A percentile compares a stretch with the other conserved stretches of the same genome.
phyloP scores from a whole-genome alignment of 208 protist genomes.

The Trypanosoma avium region DNA sequence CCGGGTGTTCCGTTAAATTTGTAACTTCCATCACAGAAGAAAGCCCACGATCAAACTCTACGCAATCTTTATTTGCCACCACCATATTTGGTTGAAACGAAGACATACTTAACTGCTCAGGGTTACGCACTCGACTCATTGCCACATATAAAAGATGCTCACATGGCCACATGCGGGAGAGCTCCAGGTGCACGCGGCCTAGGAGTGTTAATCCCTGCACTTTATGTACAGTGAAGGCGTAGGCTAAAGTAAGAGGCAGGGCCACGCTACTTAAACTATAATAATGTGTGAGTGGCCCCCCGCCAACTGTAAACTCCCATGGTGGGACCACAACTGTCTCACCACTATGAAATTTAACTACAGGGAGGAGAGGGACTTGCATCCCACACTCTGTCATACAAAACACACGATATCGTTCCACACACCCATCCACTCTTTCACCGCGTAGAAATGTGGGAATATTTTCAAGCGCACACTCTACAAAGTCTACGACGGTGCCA shows the following conservation, averaged over 20 bases:
- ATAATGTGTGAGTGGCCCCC: constrained; percentile 66
- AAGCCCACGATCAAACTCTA: constrained; percentile 72
- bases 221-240: constrained; percentile 92
- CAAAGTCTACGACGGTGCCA: constrained; percentile 85
- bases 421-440: constrained; percentile 54
- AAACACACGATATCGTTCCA: constrained; percentile 81
- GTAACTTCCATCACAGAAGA: constrained; percentile 42
- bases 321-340: constrained; percentile 77
- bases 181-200: constrained; percentile 84
- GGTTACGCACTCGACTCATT: constrained; percentile 89
- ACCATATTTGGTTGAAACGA: constrained; percentile 75
- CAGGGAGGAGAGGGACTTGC: constrained; percentile 75
- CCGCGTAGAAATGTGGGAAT: constrained; percentile 69
- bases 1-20: constrained; percentile 34
- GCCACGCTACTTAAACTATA: constrained; percentile 76
- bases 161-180: constrained; percentile 89
- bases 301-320: constrained; percentile 83
- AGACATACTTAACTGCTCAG: constrained; percentile 87
- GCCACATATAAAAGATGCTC: constrained; percentile 88
- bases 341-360: constrained; percentile 85
- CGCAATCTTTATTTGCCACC: constrained; percentile 71
- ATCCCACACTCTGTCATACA: constrained; percentile 83
- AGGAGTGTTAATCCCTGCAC: constrained; percentile 86
- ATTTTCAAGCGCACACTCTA: constrained; percentile 65
- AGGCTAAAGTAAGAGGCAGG: constrained; percentile 79